These are phyloP conservation scores for Tetrahymena borealis DNA, from an alignment of 73 alveolate genomes.

Conservation along the genomic window DNA sequence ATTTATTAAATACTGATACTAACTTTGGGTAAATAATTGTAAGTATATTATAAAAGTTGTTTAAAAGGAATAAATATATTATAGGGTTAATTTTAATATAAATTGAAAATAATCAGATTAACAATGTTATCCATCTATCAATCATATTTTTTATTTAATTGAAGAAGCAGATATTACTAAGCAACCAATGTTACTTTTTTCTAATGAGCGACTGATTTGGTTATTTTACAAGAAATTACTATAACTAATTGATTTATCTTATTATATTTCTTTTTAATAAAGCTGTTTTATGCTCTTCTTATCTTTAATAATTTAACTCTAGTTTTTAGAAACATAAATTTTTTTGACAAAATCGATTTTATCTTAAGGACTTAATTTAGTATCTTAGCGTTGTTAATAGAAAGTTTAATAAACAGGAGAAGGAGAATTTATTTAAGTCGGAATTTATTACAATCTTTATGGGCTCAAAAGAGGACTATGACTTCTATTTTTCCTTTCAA, in stretches of 20 bases:
- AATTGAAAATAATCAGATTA: not conserved
- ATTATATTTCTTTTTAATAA: not conserved
- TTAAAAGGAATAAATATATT: no score
- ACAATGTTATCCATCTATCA: not conserved
- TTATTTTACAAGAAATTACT: not conserved
- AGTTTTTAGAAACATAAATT: not conserved
- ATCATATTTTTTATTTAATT: not conserved
- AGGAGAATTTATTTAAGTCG: not conserved
- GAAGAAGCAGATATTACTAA: not conserved
- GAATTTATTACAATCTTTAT: not conserved
- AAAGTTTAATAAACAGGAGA: not conserved
- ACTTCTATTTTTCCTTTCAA: not conserved
- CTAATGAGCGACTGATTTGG: not conserved
- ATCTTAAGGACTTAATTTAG: not conserved
- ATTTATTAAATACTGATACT: no score
- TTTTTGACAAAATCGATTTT: not conserved
- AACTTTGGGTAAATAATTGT: no score
- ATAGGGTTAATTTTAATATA: no score
- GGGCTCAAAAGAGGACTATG: not conserved
- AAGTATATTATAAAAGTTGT: no score
- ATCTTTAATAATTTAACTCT: not conserved
- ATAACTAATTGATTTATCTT: not conserved
- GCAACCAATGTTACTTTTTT: not conserved
- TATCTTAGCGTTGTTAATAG: not conserved
- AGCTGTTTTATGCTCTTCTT: not conserved